phyloP scores from a whole-genome alignment of 306 rosid species.

The Quercus agrifolia region DNA sequence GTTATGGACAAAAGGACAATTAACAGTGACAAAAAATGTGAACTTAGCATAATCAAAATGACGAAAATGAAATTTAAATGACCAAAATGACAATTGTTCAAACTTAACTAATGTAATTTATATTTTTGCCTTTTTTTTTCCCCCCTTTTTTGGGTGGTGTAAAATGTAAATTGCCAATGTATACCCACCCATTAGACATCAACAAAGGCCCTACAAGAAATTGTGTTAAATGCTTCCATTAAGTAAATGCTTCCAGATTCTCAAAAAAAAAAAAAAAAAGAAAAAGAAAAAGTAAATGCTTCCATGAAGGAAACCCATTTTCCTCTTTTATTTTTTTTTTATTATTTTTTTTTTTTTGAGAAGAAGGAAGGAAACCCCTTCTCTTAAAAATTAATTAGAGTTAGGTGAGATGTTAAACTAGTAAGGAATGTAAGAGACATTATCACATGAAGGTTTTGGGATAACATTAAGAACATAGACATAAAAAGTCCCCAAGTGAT shows the following conservation, averaged over 20 bases:
- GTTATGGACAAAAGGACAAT: too few species aligned
- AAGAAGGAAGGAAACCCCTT: conserved; percentile 31
- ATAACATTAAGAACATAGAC: conserved; percentile 29
- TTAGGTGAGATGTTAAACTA: background rate
- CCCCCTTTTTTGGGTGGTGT: background rate
- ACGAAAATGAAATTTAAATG: too few species aligned
- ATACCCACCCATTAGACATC: background rate
- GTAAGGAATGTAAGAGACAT: conserved; percentile 31
- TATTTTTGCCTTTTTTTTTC: background rate
- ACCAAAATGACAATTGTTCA: too few species aligned
- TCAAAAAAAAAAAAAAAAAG: too few species aligned
- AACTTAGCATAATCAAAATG: too few species aligned
- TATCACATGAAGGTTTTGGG: conserved; percentile 50
- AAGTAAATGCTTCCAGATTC: background rate
- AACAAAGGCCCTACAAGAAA: background rate
- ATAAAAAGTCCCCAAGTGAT: conserved; percentile 34
- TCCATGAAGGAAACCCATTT: conserved; percentile 22
- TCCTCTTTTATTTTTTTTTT: fast-evolving
- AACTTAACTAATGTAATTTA: too few species aligned
- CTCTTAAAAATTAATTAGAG: background rate
- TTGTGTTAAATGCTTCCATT: background rate
- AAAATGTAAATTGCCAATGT: background rate
- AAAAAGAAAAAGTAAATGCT: too few species aligned
- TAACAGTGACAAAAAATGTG: too few species aligned
- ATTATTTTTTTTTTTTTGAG: too few species aligned